Evolutionary conservation across 2,329 filamentous ascomycete genomes (phyloP).

Genomic region (Trichoderma asperellum): DNA sequence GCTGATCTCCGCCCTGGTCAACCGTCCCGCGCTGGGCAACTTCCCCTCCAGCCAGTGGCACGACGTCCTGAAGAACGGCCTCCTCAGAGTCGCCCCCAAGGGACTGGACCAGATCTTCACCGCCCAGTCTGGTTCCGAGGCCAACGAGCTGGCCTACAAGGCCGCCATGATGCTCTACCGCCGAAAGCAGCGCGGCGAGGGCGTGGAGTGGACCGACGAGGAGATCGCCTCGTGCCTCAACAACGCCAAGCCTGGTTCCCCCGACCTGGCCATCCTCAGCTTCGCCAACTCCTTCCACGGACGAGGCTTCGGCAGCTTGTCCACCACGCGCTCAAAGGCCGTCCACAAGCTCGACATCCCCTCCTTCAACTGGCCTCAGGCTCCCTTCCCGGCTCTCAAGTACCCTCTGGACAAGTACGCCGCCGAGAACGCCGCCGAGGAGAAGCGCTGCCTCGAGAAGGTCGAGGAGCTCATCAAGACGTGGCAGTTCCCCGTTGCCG

Average conservation of each 20-base stretch:
- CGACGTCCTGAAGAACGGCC: slow-evolving; percentile 69
- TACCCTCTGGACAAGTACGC: slow-evolving; percentile 74
- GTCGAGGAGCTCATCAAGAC: slow-evolving; percentile 72
- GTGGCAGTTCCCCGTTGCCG: slow-evolving; percentile 70
- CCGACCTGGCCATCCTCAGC: slow-evolving; percentile 75
- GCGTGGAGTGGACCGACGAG: slow-evolving; percentile 71
- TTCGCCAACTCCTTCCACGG: slow-evolving; percentile 82
- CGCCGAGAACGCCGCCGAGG: slow-evolving; percentile 71
- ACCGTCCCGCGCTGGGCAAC: slow-evolving; percentile 78
- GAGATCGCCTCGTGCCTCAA: slow-evolving; percentile 70
- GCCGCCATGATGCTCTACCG: slow-evolving; percentile 83
- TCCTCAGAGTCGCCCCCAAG: slow-evolving; percentile 73
- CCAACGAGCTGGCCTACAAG: slow-evolving; percentile 85
- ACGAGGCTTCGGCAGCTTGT: slow-evolving; percentile 76
- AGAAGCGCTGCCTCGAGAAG: slow-evolving; percentile 72
- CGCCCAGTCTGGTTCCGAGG: slow-evolving; percentile 76
- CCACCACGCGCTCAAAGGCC: slow-evolving; percentile 79
- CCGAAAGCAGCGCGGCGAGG: slow-evolving; percentile 69
- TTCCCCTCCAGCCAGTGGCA: slow-evolving; percentile 79
- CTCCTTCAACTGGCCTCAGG: slow-evolving; percentile 86
- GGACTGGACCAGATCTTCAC: slow-evolving; percentile 82
- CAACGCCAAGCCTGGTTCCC: slow-evolving; percentile 73
- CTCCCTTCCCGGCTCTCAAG: slow-evolving; percentile 76
- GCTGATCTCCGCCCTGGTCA: slow-evolving; percentile 75
- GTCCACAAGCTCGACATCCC: slow-evolving; percentile 88